Evolutionary conservation across 495 filamentous ascomycete genomes (phyloP).

Genomic region (Thozetella sp.): DNA sequence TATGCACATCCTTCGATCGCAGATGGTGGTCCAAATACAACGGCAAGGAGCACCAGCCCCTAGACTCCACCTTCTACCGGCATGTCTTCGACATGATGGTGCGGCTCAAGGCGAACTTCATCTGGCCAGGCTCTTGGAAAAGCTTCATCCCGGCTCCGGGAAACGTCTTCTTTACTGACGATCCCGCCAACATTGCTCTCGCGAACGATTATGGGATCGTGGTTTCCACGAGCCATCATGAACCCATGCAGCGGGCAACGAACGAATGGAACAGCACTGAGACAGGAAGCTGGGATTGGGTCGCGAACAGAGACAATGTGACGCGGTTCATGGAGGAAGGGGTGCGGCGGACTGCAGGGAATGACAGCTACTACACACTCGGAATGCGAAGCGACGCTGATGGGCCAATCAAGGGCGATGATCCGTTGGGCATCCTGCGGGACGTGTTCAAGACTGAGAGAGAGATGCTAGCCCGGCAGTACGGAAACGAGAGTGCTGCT

Average conservation of each 20-base stretch:
- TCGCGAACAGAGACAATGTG: constrained; percentile 54
- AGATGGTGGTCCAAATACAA: constrained; percentile 20
- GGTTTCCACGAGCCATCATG: constrained; percentile 63
- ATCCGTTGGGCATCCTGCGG: constrained; percentile 42
- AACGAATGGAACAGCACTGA: constrained; percentile 57
- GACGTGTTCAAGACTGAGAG: constrained; percentile 33
- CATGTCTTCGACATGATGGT: constrained; percentile 66
- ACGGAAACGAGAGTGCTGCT: constrained; percentile 30
- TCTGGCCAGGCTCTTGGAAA: constrained; percentile 69
- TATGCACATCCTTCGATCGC: too few relatives aligned
- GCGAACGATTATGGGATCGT: constrained; percentile 67
- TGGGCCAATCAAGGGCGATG: constrained; percentile 42
- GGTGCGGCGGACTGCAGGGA: constrained; percentile 49
- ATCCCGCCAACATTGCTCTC: constrained; percentile 54
- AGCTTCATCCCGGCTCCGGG: constrained; percentile 27
- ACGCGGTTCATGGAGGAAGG: constrained; percentile 57
- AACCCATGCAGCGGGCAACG: constrained; percentile 62
- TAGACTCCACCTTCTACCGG: constrained; percentile 59
- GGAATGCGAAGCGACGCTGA: constrained; percentile 66
- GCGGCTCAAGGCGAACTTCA: constrained; percentile 61
- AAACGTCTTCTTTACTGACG: constrained; percentile 61
- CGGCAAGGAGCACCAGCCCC: constrained; percentile 31
- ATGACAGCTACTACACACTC: constrained; percentile 57
- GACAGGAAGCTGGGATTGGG: constrained; percentile 57
- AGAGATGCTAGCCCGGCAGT: constrained; percentile 19